These are phyloP conservation scores for Diutina scorzettiae DNA, from an alignment of 1,139 yeast species.

Conservation along the genomic window DNA sequence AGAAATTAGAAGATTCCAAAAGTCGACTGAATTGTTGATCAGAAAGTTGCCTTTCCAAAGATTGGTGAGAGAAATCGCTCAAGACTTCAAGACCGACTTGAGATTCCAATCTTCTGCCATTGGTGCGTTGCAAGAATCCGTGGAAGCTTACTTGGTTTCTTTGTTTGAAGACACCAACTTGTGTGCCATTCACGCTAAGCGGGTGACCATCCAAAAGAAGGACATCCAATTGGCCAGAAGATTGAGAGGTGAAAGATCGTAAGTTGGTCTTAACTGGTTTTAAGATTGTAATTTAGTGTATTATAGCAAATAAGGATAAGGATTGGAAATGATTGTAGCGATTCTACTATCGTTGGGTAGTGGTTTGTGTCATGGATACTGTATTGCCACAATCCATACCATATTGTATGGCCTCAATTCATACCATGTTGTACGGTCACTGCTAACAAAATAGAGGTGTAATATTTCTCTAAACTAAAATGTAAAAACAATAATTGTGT, in stretches of 20 bases:
- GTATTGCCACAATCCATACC: no score
- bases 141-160: conserved; percentile 89
- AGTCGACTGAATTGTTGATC: conserved; percentile 91
- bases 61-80: conserved; percentile 96
- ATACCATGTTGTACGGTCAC: no score
- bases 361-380: no score
- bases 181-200: conserved; percentile 99
- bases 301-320: neutral
- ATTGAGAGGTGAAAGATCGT: conserved; percentile 87
- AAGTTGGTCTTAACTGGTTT: conserved; percentile 5
- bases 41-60: conserved; percentile 99
- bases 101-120: conserved; percentile 98
- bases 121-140: conserved; percentile 98
- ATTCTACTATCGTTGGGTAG: no score
- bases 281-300: conserved; percentile 4
- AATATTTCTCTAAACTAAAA: no score
- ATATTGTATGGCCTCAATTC: no score
- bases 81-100: conserved; percentile 95
- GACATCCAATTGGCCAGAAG: conserved; percentile 98
- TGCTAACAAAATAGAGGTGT: no score
- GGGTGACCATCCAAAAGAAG: conserved; percentile 99
- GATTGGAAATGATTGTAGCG: no score
- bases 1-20: conserved; percentile 99
- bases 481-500: no score
- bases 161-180: conserved; percentile 94